Conservation (phyloP, 805 yeast species). For the Citeromyces nyonsensis region DNA sequence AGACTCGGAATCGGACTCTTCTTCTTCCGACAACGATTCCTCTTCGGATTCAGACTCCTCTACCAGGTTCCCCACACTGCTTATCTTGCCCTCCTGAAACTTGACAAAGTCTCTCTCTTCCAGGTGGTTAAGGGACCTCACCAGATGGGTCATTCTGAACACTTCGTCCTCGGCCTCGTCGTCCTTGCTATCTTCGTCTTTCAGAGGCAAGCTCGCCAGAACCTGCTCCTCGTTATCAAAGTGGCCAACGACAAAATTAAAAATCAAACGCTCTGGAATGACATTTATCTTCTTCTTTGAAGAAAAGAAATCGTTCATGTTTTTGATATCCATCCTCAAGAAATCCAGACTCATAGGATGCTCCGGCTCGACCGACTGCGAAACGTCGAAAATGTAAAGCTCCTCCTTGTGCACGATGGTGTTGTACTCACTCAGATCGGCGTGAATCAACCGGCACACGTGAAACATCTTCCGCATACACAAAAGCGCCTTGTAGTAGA, state of each 20-base stretch:
- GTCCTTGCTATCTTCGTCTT: conserved; percentile 32
- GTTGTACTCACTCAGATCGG: conserved; percentile 92
- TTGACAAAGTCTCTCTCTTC: conserved; percentile 84
- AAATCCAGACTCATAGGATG: conserved; percentile 96
- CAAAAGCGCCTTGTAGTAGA: conserved; percentile 66
- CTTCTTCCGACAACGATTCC: conserved; percentile 10
- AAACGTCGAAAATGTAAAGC: conserved; percentile 85
- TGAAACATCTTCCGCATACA: conserved; percentile 82
- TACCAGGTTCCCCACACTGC: conserved; percentile 53
- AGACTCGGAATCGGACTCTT: conserved; percentile 13
- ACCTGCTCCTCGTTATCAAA: conserved; percentile 21
- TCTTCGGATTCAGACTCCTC: conserved; percentile 13
- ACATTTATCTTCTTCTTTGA: conserved; percentile 58
- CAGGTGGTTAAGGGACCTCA: conserved; percentile 65
- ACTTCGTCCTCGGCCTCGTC: conserved; percentile 69
- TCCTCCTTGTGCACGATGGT: conserved; percentile 68
- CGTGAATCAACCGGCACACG: conserved; percentile 84
- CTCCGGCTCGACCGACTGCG: conserved; percentile 95
- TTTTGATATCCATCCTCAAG: conserved; percentile 93
- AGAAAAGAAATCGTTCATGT: conserved; percentile 77
- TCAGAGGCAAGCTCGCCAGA: conserved; percentile 39
- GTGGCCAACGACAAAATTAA: conserved; percentile 55
- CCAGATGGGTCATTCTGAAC: conserved; percentile 67
- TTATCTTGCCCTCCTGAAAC: conserved; percentile 67
- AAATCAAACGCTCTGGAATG: conserved; percentile 69